phyloP scores from a whole-genome alignment of 345 rosid genomes.

The Gossypium sturtianum region DNA sequence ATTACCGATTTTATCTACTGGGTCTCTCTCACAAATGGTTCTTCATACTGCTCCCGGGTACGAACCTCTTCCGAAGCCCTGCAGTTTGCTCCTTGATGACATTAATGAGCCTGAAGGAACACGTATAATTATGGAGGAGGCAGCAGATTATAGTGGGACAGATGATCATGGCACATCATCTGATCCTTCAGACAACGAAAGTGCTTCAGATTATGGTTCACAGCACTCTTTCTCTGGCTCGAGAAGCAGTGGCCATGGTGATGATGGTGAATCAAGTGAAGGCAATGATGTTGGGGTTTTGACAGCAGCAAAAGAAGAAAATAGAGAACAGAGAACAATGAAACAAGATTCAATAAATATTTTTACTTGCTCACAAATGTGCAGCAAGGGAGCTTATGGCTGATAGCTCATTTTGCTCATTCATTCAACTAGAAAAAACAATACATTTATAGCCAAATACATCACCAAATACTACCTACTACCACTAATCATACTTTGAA shows the following conservation, averaged over 20 bases:
- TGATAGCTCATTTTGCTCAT: too few relatives aligned
- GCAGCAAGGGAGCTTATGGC: too few relatives aligned
- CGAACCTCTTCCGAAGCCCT: constrained; percentile 95
- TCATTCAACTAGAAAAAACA: too few relatives aligned
- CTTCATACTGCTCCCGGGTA: constrained; percentile 99
- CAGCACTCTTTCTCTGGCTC: constrained; percentile 43
- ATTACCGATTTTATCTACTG: constrained; percentile 78
- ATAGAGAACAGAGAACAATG: too few relatives aligned
- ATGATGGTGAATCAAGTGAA: constrained; percentile 43
- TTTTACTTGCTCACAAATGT: too few relatives aligned
- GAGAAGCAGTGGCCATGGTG: constrained; percentile 31
- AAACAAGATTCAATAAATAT: too few relatives aligned
- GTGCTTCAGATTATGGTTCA: constrained; percentile 64
- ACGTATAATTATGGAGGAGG: constrained; percentile 18
- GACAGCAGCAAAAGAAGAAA: too few relatives aligned
- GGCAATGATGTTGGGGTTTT: too few relatives aligned
- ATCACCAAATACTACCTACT: too few relatives aligned
- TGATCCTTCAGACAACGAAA: constrained; percentile 59
- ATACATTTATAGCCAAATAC: too few relatives aligned
- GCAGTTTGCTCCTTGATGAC: constrained; percentile 50
- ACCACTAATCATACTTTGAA: too few relatives aligned
- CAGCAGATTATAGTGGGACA: constrained; percentile 17
- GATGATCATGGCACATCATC: constrained; percentile 42
- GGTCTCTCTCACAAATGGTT: constrained; percentile 92
- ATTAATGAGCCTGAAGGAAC: constrained; percentile 31